Percentiles rank a stretch among this genome's conserved stretches.
phyloP scores from a whole-genome alignment of 257 asterid species.

The Fraxinus anomala region DNA sequence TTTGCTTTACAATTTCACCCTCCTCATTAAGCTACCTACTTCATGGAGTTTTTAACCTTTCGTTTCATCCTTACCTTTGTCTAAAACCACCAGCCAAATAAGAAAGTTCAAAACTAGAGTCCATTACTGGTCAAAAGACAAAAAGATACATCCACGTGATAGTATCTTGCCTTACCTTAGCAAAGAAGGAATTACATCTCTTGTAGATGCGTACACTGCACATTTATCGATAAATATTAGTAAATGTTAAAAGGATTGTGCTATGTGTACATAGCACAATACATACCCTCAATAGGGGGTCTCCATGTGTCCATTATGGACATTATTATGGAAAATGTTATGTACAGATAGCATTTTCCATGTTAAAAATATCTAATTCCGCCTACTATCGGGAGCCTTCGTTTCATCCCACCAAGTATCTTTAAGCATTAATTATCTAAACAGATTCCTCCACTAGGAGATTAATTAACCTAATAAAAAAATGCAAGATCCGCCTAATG shows the following conservation, averaged over 20 bases:
- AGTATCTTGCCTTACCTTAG: constrained; percentile 44
- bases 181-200: constrained; percentile 59
- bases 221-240: constrained; percentile 6
- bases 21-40: not conserved
- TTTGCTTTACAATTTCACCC: not conserved
- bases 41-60: constrained; percentile 21
- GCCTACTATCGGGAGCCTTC: not conserved
- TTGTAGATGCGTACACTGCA: constrained; percentile 27
- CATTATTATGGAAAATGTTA: no score
- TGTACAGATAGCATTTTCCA: no score
- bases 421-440: not conserved
- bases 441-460: constrained; percentile 19
- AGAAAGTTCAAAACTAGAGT: constrained; percentile 10
- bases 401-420: not conserved
- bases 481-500: constrained; percentile 7
- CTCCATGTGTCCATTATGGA: no score
- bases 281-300: no score
- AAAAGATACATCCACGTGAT: constrained; percentile 34
- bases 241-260: not conserved
- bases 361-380: not conserved
- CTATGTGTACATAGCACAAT: no score
- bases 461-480: constrained; percentile 1
- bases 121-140: constrained; percentile 30
- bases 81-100: constrained; percentile 25
- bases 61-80: constrained; percentile 25